Evolutionary conservation across 2,329 filamentous ascomycete genomes (phyloP).

Genomic region (Dactylellina haptotyla): DNA sequence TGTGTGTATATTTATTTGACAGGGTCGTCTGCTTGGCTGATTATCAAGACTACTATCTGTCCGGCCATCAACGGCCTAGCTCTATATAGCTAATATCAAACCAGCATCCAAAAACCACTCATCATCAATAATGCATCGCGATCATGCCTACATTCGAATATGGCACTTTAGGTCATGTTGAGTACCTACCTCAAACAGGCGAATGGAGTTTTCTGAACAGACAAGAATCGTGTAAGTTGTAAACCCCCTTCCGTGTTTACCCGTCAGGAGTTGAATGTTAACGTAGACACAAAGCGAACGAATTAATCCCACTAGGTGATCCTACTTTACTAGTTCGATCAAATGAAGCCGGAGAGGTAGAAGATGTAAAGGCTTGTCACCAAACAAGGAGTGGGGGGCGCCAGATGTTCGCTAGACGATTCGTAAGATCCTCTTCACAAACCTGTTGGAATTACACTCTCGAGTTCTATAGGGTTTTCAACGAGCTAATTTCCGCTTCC

Average conservation of each 20-base stretch:
- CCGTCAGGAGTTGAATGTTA: background rate
- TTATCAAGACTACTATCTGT: too few relatives aligned
- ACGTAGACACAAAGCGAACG: background rate
- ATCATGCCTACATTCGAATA: constrained; percentile 46
- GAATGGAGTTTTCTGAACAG: constrained; percentile 46
- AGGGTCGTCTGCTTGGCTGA: too few relatives aligned
- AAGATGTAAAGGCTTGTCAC: too few relatives aligned
- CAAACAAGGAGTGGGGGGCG: constrained; percentile 9
- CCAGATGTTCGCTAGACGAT: constrained; percentile 25
- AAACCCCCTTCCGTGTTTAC: background rate
- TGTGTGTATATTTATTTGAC: too few relatives aligned
- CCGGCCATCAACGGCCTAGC: too few relatives aligned
- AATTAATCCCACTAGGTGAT: constrained; percentile 16
- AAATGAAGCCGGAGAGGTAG: too few relatives aligned
- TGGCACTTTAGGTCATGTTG: constrained; percentile 53
- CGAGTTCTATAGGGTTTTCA: background rate
- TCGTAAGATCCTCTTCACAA: constrained; percentile 10
- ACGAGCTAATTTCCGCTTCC: background rate
- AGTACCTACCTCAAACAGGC: constrained; percentile 37
- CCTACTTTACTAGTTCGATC: constrained; percentile 17
- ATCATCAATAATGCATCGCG: constrained; percentile 23
- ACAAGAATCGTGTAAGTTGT: constrained; percentile 25
- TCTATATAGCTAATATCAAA: too few relatives aligned
- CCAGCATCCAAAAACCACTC: background rate
- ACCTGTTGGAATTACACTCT: background rate